Base-by-base conservation (phyloP, 306 rosid genomes). In the Castanea mollissima region DNA sequence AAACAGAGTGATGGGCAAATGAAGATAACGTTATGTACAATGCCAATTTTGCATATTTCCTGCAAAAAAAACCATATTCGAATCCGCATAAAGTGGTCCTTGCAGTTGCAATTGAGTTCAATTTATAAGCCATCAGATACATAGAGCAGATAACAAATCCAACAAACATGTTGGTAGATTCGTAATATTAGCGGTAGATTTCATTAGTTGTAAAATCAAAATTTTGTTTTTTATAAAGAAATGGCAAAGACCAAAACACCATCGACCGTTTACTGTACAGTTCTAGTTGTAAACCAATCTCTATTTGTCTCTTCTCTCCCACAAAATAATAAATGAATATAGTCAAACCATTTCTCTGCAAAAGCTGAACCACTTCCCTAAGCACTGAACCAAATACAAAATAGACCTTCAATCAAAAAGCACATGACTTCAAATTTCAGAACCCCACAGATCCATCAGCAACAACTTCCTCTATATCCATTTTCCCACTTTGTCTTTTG, bases 351-450 rank as follows among this genome's bases (percentile, higher is more conserved):
- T 25, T 69, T 71, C 21, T 46, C 44, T 13, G 59, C 80, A 71
- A 75, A 74, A 78, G 82, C 69, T 41, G 72, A 77, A 44, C 73
- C 14, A 54, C 38, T 51, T 69, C 72, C 9, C 29, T 19, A 21
- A 7, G 13, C 56, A 5, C 70, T 31, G 46, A 65, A 0, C 75
- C 6, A 20, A 59, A 19, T 13, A 12, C 57, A 51, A 64, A 44
- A 15, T 34, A 57, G 29, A 55, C 57, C 65, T 76, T 13, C 35
- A 57, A 34, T 14, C 69, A 58, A 77, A 57, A 55, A 73, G 79
- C 78, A 35, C 35, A n/a, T n/a, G 23, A 23, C 60, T 49, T 46
- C 31, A 55, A 20, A 60, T 69, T 25, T 25, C 67, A 76, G 18
- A 72, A 8, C 29, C 69, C 55, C 65, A 21, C 69, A 67, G 79